Percentiles rank a stretch among this genome's conserved stretches.
phyloP scores from a whole-genome alignment of 345 rosid genomes.

The Euphorbia lathyris region DNA sequence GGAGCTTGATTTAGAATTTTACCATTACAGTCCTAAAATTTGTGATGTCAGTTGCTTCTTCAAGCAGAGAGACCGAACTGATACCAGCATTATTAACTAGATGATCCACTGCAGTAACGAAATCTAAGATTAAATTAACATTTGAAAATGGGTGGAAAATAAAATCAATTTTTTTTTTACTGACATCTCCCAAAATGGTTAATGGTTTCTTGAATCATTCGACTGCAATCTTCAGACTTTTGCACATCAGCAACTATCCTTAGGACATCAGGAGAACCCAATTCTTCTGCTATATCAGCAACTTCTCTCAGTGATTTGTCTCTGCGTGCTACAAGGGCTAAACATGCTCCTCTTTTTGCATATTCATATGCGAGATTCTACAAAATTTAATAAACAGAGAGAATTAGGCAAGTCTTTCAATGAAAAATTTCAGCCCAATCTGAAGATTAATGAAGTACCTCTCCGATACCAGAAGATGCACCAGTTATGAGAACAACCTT shows the following conservation, averaged over 20 bases:
- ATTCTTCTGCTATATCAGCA: slow-evolving; percentile 29
- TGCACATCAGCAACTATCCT: slow-evolving; percentile 26
- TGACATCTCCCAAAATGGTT: slow-evolving; percentile 29
- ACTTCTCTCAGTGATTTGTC: slow-evolving; percentile 41
- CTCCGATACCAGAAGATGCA: slow-evolving; percentile 70
- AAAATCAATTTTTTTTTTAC: neutral
- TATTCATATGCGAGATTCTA: slow-evolving; percentile 62
- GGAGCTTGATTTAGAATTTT: neutral
- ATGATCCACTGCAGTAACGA: slow-evolving; percentile 15
- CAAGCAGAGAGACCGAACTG: neutral
- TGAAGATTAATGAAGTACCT: slow-evolving; percentile 33
- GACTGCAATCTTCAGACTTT: slow-evolving; percentile 14
- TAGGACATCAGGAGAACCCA: slow-evolving; percentile 48
- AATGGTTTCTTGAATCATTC: slow-evolving; percentile 22
- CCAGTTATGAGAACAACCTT: slow-evolving; percentile 64
- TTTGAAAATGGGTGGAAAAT: neutral
- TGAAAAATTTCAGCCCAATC: too few species aligned
- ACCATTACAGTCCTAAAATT: slow-evolving; percentile 13
- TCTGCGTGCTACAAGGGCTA: slow-evolving; percentile 57
- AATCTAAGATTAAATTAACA: neutral
- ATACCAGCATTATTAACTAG: slow-evolving; percentile 25
- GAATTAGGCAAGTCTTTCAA: too few species aligned
- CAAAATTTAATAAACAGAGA: neutral
- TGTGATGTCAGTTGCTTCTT: slow-evolving; percentile 9
- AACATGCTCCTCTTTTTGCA: slow-evolving; percentile 52